Base-by-base conservation (phyloP, 2,329 filamentous ascomycete species). In the Hawksworthiomyces lignivorus region DNA sequence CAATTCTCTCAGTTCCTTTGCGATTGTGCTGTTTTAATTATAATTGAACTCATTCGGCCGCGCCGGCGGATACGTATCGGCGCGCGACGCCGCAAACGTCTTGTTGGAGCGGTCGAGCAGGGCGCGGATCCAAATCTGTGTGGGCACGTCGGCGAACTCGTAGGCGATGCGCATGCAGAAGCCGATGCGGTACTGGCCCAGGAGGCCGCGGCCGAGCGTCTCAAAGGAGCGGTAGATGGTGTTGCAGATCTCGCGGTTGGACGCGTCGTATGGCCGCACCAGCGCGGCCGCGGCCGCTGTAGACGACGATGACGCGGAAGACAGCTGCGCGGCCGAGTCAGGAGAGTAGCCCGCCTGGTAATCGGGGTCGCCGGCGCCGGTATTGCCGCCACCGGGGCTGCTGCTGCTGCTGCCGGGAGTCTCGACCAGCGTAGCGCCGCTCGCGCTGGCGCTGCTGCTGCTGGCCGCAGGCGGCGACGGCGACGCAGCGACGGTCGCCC, bases 111-210 rank as follows among this genome's bases (percentile, higher is more conserved):
- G 50, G 27, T 56, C 54, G 28, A 65, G 48, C 46, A 59, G 48
- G 6, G 44, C 40, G 7, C 51, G 41, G 19, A 64, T 57, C 62
- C 63, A 67, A 18, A 48, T 47, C 52, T 62, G 61, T 9, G 54
- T 55, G 15, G 55, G 48, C 8, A 52, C 45, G 27, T 57, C 58
- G 21, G 58, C 60, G 50, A 67, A 57, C 36, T 67, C 63, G 40
- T 63, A 64, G 32, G 55, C 60, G 18, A 68, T 62, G 18, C 62
- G 54, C 31, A 67, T 48, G 15, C 58, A 50, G 37, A 62, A 64
- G 9, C 61, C 62, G 24, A 65, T 48, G 20, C 64, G 54, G 39
- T 62, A 62, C 27, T 61, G 61, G 3, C 64, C 64, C 56, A 67
- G 58, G 10, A 58, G 50, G 4, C 62, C 64, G 19, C 42, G 41